Conservation (phyloP, 2,329 filamentous ascomycete genomes). For the Pseudogymnoascus sp. region DNA sequence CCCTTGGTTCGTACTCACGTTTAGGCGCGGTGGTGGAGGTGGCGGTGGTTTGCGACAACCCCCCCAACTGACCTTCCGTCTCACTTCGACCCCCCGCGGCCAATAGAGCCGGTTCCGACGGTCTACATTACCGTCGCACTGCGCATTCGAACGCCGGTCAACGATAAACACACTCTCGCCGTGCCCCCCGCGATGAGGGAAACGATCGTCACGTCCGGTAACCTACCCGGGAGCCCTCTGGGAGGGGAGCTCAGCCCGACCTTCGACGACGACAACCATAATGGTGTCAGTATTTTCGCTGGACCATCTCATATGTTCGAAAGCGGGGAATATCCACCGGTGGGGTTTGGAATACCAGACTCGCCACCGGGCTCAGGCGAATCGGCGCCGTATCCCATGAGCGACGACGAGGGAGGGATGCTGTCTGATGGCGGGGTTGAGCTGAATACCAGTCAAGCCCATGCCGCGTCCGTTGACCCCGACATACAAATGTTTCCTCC, state of each 20-base stretch:
- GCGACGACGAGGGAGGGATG: background rate
- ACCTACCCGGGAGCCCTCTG: background rate
- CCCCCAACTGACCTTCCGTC: slow-evolving; percentile 1
- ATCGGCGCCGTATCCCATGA: background rate
- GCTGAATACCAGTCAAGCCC: background rate
- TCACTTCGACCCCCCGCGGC: slow-evolving; percentile 6
- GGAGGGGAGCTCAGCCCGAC: slow-evolving; percentile 4
- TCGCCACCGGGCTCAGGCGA: background rate
- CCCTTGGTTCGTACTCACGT: background rate
- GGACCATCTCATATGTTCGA: slow-evolving; percentile 3
- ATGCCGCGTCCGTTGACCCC: background rate
- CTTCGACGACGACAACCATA: slow-evolving; percentile 8
- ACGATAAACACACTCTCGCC: background rate
- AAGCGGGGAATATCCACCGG: background rate
- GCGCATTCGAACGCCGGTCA: background rate
- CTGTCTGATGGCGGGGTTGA: slow-evolving; percentile 2
- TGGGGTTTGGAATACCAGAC: background rate
- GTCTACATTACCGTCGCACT: slow-evolving; percentile 1
- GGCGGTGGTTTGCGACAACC: slow-evolving; percentile 5
- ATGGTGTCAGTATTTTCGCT: background rate
- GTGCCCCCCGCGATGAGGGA: background rate
- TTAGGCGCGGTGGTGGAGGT: slow-evolving; percentile 4
- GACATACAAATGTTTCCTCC: background rate
- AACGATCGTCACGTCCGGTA: slow-evolving; percentile 3
- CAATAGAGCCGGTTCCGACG: slow-evolving; percentile 2